Conservation (phyloP, 169 alveolate species). For the Babesia gibsoni region DNA sequence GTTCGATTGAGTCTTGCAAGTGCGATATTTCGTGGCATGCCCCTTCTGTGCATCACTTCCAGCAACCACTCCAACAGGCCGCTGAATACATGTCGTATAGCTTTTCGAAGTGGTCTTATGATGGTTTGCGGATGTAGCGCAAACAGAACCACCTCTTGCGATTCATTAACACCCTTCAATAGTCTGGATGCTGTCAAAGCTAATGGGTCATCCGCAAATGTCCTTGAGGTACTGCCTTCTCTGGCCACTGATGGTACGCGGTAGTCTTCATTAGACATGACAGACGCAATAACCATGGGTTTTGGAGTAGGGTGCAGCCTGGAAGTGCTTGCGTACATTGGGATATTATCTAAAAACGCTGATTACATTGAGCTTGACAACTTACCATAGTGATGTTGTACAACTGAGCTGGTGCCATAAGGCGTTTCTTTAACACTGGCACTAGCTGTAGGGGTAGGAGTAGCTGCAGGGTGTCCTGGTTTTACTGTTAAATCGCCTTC, state of each 20-base stretch:
- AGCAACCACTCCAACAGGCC: slow-evolving; percentile 41
- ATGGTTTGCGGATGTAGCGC: slow-evolving; percentile 59
- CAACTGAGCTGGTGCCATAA: neutral
- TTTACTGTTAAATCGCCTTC: neutral
- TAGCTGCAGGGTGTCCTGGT: neutral
- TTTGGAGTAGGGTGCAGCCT: neutral
- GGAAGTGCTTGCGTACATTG: slow-evolving; percentile 19
- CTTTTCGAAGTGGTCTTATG: slow-evolving; percentile 35
- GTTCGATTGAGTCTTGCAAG: slow-evolving; percentile 36
- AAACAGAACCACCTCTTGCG: slow-evolving; percentile 57
- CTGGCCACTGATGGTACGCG: neutral
- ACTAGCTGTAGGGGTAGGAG: neutral
- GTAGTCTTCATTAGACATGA: neutral
- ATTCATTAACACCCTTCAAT: neutral
- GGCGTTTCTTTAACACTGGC: neutral
- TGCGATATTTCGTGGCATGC: slow-evolving; percentile 32
- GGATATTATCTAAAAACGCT: neutral
- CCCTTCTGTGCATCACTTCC: slow-evolving; percentile 24
- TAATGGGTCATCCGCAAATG: slow-evolving; percentile 1
- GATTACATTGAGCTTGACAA: neutral
- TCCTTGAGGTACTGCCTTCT: slow-evolving; percentile 1
- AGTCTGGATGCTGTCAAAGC: neutral
- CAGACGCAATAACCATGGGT: neutral
- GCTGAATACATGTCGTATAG: slow-evolving; percentile 27
- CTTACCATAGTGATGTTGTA: slow-evolving; percentile 15